Evolutionary conservation across 2,329 filamentous ascomycete species (phyloP).

Genomic region (Pseudogymnoascus sp.): DNA sequence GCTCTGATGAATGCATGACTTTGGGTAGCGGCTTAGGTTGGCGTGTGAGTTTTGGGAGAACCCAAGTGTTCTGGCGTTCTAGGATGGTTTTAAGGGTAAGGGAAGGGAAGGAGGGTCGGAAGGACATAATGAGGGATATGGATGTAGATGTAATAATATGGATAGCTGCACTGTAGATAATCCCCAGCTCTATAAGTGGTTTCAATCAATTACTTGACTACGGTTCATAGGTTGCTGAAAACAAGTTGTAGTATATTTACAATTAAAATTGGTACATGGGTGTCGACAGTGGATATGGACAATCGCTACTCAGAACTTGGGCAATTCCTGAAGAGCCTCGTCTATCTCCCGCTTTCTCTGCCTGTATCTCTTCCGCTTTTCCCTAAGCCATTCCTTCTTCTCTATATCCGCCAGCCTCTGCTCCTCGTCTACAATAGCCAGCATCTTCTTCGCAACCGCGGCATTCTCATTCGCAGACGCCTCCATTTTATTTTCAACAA

Average conservation of each 20-base stretch:
- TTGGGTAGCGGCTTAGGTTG: neutral
- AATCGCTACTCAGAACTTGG: neutral
- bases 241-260: neutral
- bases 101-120: neutral
- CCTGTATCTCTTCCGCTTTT: neutral
- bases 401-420: conserved; percentile 32
- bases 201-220: neutral
- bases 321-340: neutral
- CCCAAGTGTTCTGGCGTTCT: neutral
- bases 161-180: neutral
- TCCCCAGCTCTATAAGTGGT: neutral
- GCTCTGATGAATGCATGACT: neutral
- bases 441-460: conserved; percentile 34
- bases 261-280: neutral
- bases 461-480: conserved; percentile 24
- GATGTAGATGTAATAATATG: neutral
- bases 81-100: neutral
- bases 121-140: neutral
- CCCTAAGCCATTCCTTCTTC: conserved; percentile 23
- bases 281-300: neutral
- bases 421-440: conserved; percentile 41
- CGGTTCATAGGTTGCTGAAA: too few species aligned
- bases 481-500: conserved; percentile 9
- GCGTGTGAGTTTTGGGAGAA: neutral
- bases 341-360: neutral